A percentile compares a stretch with the other conserved stretches of the same genome.
These are phyloP conservation scores for Penicillium sclerotigenum DNA, from an alignment of 2,329 filamentous ascomycete species.

Conservation along the genomic window DNA sequence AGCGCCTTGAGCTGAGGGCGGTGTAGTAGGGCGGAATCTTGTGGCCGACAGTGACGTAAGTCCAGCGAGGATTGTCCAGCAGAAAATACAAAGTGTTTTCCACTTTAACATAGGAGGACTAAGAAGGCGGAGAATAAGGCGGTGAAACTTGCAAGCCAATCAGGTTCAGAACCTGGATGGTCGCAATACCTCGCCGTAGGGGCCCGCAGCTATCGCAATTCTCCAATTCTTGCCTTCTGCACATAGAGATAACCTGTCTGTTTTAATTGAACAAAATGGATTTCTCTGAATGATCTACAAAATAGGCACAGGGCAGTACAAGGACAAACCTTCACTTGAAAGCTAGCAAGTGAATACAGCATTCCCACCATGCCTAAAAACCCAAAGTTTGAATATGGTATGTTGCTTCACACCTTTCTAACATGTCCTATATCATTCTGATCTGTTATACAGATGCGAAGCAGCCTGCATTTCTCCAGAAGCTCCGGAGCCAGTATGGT, in stretches of 20 bases:
- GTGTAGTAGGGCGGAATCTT: conserved; percentile 3
- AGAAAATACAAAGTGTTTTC: background rate
- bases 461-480: conserved; percentile 44
- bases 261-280: conserved; percentile 3
- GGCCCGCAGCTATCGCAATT: background rate
- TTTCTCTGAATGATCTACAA: background rate
- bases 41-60: background rate
- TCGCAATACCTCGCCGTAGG: background rate
- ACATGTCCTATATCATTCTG: background rate
- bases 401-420: background rate
- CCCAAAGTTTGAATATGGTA: conserved; percentile 46
- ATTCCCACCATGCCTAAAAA: conserved; percentile 39
- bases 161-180: background rate
- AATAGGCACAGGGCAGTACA: conserved; percentile 3
- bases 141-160: background rate
- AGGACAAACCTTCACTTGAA: conserved; percentile 14
- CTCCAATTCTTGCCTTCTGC: background rate
- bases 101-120: no score
- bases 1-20: conserved; percentile 29
- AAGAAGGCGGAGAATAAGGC: background rate
- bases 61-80: background rate
- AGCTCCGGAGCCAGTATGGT: conserved; percentile 40
- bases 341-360: conserved; percentile 3
- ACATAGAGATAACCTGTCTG: background rate
- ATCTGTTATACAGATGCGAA: conserved; percentile 34